Evolutionary conservation across 2,329 filamentous ascomycete genomes (phyloP), one percentile per base, ranked within the genome.

Genomic region (Orbilia blumenaviensis): DNA sequence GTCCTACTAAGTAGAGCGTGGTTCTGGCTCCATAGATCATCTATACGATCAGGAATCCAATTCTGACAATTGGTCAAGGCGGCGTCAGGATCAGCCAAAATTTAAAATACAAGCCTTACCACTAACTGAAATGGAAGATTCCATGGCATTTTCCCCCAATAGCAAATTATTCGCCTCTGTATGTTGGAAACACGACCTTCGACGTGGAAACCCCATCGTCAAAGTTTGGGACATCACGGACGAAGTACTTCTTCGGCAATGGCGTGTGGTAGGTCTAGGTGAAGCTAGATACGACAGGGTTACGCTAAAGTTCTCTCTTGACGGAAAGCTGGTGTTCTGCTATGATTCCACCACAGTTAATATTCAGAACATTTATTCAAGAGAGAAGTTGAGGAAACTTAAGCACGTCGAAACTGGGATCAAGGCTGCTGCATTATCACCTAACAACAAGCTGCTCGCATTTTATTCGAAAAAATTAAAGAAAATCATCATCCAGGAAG

Each of bases 141-240:
- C 14, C 16, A 5, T 18, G 5, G 16, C 16, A 34, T 25, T 52
- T 36, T 54, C 94, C 32, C 90, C 92, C 44, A 96, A 97, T 80
- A 95, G 95, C 36, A 91, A 93, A 66, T 93, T 94, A 71, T 98
- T 99, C 80, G 95, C 95, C 3, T 98, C 95, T 5, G 95, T 95
- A 48, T 96, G 92, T 82, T 94, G 94, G 68, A 95, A 99, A 81
- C 88, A 80, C 63, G 9, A 34, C 29, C n/a, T n/a, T n/a, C n/a
- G n/a, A 34, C 29, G 29, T 34, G 10, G 5, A 18, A 21, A 3
- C n/a, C 7, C 4, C 16, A 21, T 9, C 1, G 8, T 44, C 23
- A 10, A 44, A 23, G 9, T 44, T 9, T 44, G 41, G 41, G 23
- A 44, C 16, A 2, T 2, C 10, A 1, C 7, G 16, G 18, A 23